Base-by-base conservation (phyloP, 2,329 filamentous ascomycete genomes). In the Pseudocercospora ulei region DNA sequence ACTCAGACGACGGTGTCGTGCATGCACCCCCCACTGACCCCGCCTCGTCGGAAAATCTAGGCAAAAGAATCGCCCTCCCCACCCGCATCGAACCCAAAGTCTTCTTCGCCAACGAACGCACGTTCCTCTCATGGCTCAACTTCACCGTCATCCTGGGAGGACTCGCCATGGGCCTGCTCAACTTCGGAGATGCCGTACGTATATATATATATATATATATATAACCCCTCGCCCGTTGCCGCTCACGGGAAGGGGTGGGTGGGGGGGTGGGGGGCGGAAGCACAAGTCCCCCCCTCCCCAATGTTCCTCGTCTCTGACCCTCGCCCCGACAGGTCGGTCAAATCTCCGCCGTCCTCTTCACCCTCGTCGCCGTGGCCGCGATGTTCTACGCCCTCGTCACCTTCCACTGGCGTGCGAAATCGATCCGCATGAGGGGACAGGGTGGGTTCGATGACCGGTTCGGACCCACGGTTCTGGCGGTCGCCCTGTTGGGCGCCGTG, bases 21-120 rank as follows among this genome's bases (percentile, higher is more conserved):
- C 2, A 16, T 19, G 16, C 16, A 4, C 13, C 18, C 23, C 12
- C 20, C 17, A 1, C 14, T 8, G 9, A 5, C 7, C 16, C 28
- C 9, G n/a, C 16, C 17, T n/a, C 7, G 2, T n/a, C n/a, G n/a
- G n/a, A n/a, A n/a, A n/a, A n/a, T n/a, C 18, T 29, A 94, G 88
- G 88, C 74, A 98, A 98, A 71, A 85, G 88, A 61, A 96, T 98
- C 62, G 88, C 90, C 57, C 84, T 98, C 50, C 90, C 90, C 41
- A 95, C 88, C 44, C 86, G 90, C 53, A 88, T 98, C 65, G 90
- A 98, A 66, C 90, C 90, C 56, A 98, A 98, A 68, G 90, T 98
- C 71, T 98, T 96, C 77, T 98, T 98, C 72, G 90, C 90, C 67
- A 98, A 98, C 72, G 90, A 98, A 69, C 85, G 90, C 49, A 98